Percentiles rank a stretch among this genome's conserved stretches.
phyloP scores from a whole-genome alignment of 331 rosid genomes.

The Pyracantha coccinea region DNA sequence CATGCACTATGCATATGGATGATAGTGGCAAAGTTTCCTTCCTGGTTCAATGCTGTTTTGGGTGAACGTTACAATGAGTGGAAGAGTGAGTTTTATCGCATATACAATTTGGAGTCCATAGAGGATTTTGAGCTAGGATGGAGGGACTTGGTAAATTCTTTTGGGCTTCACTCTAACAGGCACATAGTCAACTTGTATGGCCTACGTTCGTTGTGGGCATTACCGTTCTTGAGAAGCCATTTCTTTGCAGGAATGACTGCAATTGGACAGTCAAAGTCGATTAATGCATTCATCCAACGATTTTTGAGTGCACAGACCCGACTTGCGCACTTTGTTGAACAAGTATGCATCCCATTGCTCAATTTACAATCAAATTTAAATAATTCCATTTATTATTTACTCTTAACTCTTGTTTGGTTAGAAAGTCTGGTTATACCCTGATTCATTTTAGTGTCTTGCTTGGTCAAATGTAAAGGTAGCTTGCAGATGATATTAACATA shows the following conservation, averaged over 20 bases:
- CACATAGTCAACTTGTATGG: constrained; percentile 76
- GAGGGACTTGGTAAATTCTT: constrained; percentile 85
- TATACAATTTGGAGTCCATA: constrained; percentile 75
- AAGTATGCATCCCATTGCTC: constrained; percentile 33
- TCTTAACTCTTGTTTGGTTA: not conserved
- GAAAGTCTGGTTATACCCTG: not conserved
- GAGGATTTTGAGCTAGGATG: constrained; percentile 92
- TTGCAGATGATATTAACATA: not conserved
- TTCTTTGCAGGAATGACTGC: constrained; percentile 92
- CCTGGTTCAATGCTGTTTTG: constrained; percentile 94
- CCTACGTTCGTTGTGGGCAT: constrained; percentile 75
- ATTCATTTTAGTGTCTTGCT: not conserved
- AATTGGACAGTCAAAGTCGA: constrained; percentile 80
- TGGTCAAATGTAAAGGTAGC: not conserved
- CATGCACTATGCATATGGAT: constrained; percentile 96
- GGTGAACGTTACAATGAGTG: constrained; percentile 97
- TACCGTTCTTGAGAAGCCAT: constrained; percentile 88
- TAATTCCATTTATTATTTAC: not conserved
- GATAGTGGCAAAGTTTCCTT: constrained; percentile 96
- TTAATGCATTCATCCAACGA: constrained; percentile 92
- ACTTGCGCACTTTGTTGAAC: constrained; percentile 89
- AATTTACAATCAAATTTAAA: not conserved
- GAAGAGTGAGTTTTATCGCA: constrained; percentile 84
- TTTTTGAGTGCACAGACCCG: constrained; percentile 91
- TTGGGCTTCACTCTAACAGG: constrained; percentile 81